Evolutionary conservation across 2,329 filamentous ascomycete species (phyloP), one percentile per base, ranked within the genome.

Genomic region (Colletotrichum orbiculare): DNA sequence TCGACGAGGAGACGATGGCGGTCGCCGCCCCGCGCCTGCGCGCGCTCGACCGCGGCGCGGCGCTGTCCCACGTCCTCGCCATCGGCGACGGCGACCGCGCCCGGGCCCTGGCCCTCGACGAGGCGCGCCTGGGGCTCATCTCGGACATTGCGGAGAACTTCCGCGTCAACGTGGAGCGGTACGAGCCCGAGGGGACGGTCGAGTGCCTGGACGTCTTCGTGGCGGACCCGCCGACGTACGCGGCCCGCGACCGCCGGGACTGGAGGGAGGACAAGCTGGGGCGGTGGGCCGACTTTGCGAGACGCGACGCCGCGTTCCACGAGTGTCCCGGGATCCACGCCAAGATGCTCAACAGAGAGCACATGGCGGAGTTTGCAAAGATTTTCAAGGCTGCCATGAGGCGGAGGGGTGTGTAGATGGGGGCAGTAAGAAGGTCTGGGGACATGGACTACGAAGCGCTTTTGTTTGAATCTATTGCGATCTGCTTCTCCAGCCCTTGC

Each of bases 1-100:
- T 78, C 8, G 70, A 67, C 12, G 77, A 81, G 47, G 64, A 69
- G 47, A 61, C 58, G n/a, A 54, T 61, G 58, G 12, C 13, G 33
- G 35, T 54, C 1, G 54, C 60, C 42, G 50, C 55, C 11, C 55
- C 61, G 9, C 46, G 17, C 12, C 35, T 64, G 39, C 61, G 54
- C 34, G 56, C 55, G 25, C 55, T 64, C 34, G 49, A 55, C 6
- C 61, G 55, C n/a, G 34, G 49, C n/a, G 55, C 12, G 33, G 61
- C 61, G 13, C 61, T 64, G 48, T 60, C 61, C 2, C 15, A 64
- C 46, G 42, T 64, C 15, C 42, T 64, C 13, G 25, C 41, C 6
- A 54, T 64, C 35, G 55, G 55, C 12, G 61, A 64, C 37, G 12
- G 9, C 10, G 61, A 64, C 35, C 55, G 61, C 6, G 55, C 48